Conservation (phyloP, 2,329 filamentous ascomycete genomes). For the Falciphora oryzae region DNA sequence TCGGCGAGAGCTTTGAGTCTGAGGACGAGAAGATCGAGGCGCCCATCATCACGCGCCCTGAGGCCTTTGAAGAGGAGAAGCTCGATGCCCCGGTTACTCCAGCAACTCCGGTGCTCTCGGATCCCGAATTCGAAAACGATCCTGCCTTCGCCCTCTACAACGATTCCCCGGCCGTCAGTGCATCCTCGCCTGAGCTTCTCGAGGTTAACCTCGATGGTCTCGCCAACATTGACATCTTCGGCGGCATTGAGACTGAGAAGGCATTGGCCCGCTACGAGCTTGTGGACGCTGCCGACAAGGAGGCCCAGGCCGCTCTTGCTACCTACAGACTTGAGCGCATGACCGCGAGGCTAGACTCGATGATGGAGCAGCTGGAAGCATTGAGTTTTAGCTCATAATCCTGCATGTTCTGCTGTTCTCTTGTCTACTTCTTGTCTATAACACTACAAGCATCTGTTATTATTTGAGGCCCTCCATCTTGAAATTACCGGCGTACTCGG, state of each 20-base stretch:
- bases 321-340: conserved; percentile 39
- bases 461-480: not conserved
- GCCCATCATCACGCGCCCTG: conserved; percentile 34
- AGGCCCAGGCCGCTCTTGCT: conserved; percentile 23
- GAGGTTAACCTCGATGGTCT: conserved; percentile 39
- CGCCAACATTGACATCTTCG: conserved; percentile 38
- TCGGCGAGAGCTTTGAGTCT: conserved; percentile 37
- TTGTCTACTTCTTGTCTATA: conserved; percentile 2
- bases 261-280: conserved; percentile 56
- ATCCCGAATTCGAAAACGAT: conserved; percentile 58
- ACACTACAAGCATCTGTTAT: not conserved
- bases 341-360: conserved; percentile 32
- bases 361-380: conserved; percentile 31
- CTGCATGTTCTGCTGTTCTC: not conserved
- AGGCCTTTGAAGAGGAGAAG: conserved; percentile 36
- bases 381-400: conserved; percentile 26
- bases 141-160: conserved; percentile 54
- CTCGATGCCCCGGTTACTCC: conserved; percentile 22
- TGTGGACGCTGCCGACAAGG: conserved; percentile 51
- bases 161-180: conserved; percentile 28
- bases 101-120: conserved; percentile 35
- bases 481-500: not conserved
- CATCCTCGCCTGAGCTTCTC: conserved; percentile 19
- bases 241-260: conserved; percentile 59
- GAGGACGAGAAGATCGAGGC: conserved; percentile 53